Evolutionary conservation across 371 early-diverging fungal species (phyloP).

Genomic region (Apophysomyces sp.): DNA sequence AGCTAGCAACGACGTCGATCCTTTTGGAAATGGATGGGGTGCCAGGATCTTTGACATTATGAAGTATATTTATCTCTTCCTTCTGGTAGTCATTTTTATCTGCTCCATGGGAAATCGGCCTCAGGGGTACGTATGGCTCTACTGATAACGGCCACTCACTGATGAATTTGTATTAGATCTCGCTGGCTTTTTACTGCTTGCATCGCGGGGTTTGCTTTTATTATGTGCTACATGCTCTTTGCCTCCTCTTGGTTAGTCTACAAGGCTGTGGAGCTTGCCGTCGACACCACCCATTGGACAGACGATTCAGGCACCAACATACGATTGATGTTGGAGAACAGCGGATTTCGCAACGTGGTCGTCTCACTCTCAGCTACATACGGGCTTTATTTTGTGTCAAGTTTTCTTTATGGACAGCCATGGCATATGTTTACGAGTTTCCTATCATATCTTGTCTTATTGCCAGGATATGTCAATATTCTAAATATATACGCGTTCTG

Average conservation of each 20-base stretch:
- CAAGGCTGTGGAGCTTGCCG: slow-evolving; percentile 42
- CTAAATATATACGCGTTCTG: slow-evolving; percentile 73
- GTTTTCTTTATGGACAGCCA: slow-evolving; percentile 62
- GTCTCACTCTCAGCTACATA: slow-evolving; percentile 62
- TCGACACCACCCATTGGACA: slow-evolving; percentile 22
- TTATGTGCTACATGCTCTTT: slow-evolving; percentile 51
- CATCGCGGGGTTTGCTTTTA: slow-evolving; percentile 29
- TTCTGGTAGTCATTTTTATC: slow-evolving; percentile 78
- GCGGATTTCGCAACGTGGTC: slow-evolving; percentile 58
- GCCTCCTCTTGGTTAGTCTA: slow-evolving; percentile 49
- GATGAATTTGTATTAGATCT: slow-evolving; percentile 19
- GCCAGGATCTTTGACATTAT: slow-evolving; percentile 60
- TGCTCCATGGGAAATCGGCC: slow-evolving; percentile 92
- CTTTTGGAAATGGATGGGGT: slow-evolving; percentile 68
- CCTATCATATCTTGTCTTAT: slow-evolving; percentile 56
- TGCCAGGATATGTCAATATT: slow-evolving; percentile 66
- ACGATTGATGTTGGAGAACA: slow-evolving; percentile 24
- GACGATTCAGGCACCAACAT: slow-evolving; percentile 30
- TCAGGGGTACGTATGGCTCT: too few species aligned
- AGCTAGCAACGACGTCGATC: slow-evolving; percentile 56
- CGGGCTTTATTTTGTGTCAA: slow-evolving; percentile 63
- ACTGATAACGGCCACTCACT: slow-evolving; percentile 53
- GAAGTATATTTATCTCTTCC: slow-evolving; percentile 71
- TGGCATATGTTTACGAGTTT: slow-evolving; percentile 72
- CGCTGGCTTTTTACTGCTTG: slow-evolving; percentile 42